Base-by-base conservation (phyloP, 2,329 filamentous ascomycete genomes). In the Nothophaeocryptopus gaeumannii region DNA sequence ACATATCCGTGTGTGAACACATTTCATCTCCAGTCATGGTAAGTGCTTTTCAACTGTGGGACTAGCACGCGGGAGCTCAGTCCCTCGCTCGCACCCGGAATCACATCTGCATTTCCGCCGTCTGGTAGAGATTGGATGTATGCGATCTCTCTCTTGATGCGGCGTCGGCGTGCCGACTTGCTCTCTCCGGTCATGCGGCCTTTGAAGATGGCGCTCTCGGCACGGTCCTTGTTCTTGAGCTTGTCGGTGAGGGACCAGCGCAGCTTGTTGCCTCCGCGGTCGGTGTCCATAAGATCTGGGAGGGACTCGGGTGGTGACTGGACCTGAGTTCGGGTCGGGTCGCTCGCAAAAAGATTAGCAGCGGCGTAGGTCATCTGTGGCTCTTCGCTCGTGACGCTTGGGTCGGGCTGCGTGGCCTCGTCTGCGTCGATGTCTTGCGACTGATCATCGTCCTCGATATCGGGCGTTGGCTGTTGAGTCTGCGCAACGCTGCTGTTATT, bases 161-260 rank as follows among this genome's bases (percentile, higher is more conserved):
- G 34, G 2, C 51, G 30, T 5, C 45, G 40, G 3, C 42, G 13
- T 7, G 51, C 51, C 29, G n/a, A 14, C 41, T 47, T 50, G 32
- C 51, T 54, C 48, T 56, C 54, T 16, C 51, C 45, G 8, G 40
- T 35, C 26, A 56, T 30, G 15, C 50, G 35, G 29, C 47, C 51
- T 39, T 40, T 40, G 33, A 44, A 31, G 16, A 54, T 56, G 20
- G 42, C 16, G 5, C 35, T 31, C 16, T 51, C 51, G 8, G 51
- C 51, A 15, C 53, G 42, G 34, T 47, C 43, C 9, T 29, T 15
- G 34, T 45, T 26, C 14, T 38, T 35, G 20, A 34, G 39, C 30
- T 37, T 31, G 10, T 42, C 14, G 9, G 32, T 14, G 10, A 39
- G 44, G 9, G 41, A 49, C 53, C 45, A 55, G 13, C 47, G 49